A percentile compares a stretch with the other conserved stretches of the same genome.
phyloP scores from a whole-genome alignment of 768 basidiomycete genomes.

The Tremella fuciformis region DNA sequence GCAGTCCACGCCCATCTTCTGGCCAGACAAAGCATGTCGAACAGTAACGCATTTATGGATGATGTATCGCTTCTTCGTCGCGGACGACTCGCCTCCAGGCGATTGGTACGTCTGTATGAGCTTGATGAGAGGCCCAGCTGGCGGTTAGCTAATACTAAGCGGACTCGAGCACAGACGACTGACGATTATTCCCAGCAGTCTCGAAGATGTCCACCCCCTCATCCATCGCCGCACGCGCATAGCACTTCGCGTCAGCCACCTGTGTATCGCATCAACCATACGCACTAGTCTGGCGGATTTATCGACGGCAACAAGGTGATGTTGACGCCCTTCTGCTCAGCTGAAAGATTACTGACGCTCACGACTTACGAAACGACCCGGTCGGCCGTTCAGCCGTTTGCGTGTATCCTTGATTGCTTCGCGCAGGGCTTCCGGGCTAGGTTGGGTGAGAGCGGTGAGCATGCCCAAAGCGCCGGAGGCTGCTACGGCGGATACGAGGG shows the following conservation, averaged over 20 bases:
- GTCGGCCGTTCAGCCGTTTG: slow-evolving; percentile 51
- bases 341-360: not conserved
- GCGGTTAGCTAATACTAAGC: slow-evolving; percentile 3
- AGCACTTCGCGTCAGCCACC: slow-evolving; percentile 26
- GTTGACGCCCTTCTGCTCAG: slow-evolving; percentile 71
- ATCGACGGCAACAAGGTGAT: slow-evolving; percentile 77
- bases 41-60: slow-evolving; percentile 66
- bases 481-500: slow-evolving; percentile 42
- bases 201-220: slow-evolving; percentile 87
- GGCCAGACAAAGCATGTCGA: slow-evolving; percentile 56
- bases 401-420: slow-evolving; percentile 74
- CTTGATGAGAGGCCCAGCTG: slow-evolving; percentile 73
- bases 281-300: slow-evolving; percentile 84
- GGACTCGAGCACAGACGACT: slow-evolving; percentile 40
- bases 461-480: slow-evolving; percentile 58
- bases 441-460: slow-evolving; percentile 83
- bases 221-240: slow-evolving; percentile 64
- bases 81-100: slow-evolving; percentile 42
- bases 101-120: slow-evolving; percentile 75
- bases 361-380: slow-evolving; percentile 40
- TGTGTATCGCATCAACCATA: not conserved
- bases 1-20: slow-evolving; percentile 72
- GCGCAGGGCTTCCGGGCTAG: slow-evolving; percentile 75
- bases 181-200: slow-evolving; percentile 88
- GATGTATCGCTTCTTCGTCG: slow-evolving; percentile 53